phyloP scores from a whole-genome alignment of 2,329 filamentous ascomycete genomes.

The Xylaria sp. region DNA sequence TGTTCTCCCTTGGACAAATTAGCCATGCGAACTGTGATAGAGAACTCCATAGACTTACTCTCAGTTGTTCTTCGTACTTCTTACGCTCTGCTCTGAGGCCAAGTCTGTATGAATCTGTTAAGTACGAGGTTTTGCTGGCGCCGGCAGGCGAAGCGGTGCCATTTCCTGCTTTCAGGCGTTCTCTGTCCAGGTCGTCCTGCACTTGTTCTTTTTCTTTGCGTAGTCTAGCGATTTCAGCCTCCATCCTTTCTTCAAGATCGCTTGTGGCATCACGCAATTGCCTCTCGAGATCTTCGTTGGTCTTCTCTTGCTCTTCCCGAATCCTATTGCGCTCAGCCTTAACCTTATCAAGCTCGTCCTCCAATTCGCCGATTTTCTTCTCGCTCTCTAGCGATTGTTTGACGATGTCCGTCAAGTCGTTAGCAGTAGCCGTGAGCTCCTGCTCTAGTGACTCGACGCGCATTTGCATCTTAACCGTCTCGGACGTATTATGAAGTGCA shows the following conservation, averaged over 20 bases:
- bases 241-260: slow-evolving; percentile 36
- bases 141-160: slow-evolving; percentile 38
- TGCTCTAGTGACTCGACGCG: slow-evolving; percentile 65
- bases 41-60: slow-evolving; percentile 33
- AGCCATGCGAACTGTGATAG: slow-evolving; percentile 10
- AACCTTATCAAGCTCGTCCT: slow-evolving; percentile 40
- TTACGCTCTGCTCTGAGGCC: slow-evolving; percentile 42
- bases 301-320: slow-evolving; percentile 33
- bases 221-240: slow-evolving; percentile 34
- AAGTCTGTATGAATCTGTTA: slow-evolving; percentile 42
- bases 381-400: slow-evolving; percentile 44
- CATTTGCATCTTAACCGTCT: slow-evolving; percentile 36
- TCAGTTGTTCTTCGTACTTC: slow-evolving; percentile 45
- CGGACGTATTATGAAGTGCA: slow-evolving; percentile 56
- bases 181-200: slow-evolving; percentile 42
- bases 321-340: slow-evolving; percentile 37
- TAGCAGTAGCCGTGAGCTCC: slow-evolving; percentile 62
- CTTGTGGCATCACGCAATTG: slow-evolving; percentile 35
- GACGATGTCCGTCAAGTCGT: slow-evolving; percentile 42
- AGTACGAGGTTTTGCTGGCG: slow-evolving; percentile 39
- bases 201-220: slow-evolving; percentile 42
- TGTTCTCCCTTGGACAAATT: slow-evolving; percentile 39
- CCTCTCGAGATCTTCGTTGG: slow-evolving; percentile 37
- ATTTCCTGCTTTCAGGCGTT: slow-evolving; percentile 37
- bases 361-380: slow-evolving; percentile 42